phyloP scores from a whole-genome alignment of 805 yeast species.

The Dipodascus geniculatus region DNA sequence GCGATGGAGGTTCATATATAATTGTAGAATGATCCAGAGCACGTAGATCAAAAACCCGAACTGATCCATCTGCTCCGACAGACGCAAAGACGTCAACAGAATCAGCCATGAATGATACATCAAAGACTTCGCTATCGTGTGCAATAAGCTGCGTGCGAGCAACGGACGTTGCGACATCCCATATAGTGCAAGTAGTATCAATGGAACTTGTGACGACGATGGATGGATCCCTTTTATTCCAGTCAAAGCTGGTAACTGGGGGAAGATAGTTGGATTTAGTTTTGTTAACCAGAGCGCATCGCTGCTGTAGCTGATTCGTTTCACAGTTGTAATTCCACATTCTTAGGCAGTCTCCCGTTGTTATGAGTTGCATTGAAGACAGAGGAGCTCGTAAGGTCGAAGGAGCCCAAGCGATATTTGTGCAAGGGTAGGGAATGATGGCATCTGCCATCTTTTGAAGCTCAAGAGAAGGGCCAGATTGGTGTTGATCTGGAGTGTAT shows the following conservation, averaged over 20 bases:
- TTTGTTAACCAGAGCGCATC: constrained; percentile 31
- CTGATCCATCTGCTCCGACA: constrained; percentile 92
- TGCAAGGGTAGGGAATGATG: constrained; percentile 53
- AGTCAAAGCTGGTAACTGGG: constrained; percentile 88
- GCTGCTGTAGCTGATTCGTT: constrained; percentile 27
- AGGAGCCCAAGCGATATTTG: constrained; percentile 67
- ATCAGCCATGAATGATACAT: constrained; percentile 71
- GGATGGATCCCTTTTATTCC: constrained; percentile 67
- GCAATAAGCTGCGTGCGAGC: constrained; percentile 93
- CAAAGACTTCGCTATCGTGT: constrained; percentile 90
- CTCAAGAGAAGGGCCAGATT: constrained; percentile 19
- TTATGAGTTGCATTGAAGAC: constrained; percentile 33
- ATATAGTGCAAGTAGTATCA: constrained; percentile 93
- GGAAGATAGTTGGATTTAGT: constrained; percentile 44
- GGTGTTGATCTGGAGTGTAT: constrained; percentile 3
- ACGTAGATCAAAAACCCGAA: constrained; percentile 82
- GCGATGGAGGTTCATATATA: constrained; percentile 54
- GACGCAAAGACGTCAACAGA: constrained; percentile 74
- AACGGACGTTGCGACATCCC: constrained; percentile 65
- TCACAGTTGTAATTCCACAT: constrained; percentile 40
- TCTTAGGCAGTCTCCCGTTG: constrained; percentile 62
- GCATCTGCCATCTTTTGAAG: constrained; percentile 41
- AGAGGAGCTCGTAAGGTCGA: constrained; percentile 17
- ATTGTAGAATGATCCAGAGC: constrained; percentile 89
- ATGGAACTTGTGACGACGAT: constrained; percentile 74